phyloP scores from a whole-genome alignment of 805 yeast genomes.

The Metschnikowia baotianmanensis region DNA sequence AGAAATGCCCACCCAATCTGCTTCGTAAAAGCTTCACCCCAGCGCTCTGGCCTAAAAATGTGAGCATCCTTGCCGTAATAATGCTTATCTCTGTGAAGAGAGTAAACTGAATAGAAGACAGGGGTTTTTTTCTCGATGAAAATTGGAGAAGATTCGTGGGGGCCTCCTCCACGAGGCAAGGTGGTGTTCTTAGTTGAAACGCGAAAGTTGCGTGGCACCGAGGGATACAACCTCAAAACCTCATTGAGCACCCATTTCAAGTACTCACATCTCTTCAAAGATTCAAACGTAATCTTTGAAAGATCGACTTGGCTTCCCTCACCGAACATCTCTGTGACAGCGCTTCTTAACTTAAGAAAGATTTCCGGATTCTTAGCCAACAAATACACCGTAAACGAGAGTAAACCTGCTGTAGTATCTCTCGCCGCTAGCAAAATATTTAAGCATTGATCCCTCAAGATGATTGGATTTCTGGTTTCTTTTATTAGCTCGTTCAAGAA shows the following conservation, averaged over 20 bases:
- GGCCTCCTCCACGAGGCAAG: constrained; percentile 52
- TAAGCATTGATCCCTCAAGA: constrained; percentile 16
- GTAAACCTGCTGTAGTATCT: constrained; percentile 18
- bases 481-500: constrained; percentile 16
- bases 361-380: constrained; percentile 41
- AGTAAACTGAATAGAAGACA: constrained; percentile 36
- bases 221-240: constrained; percentile 48
- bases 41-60: constrained; percentile 47
- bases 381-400: constrained; percentile 26
- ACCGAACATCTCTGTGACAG: constrained; percentile 32
- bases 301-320: constrained; percentile 26
- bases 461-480: constrained; percentile 13
- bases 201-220: constrained; percentile 51
- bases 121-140: constrained; percentile 42
- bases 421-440: constrained; percentile 19
- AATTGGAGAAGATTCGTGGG: constrained; percentile 34
- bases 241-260: constrained; percentile 48
- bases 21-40: constrained; percentile 29
- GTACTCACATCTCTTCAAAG: constrained; percentile 47
- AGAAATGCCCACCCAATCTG: constrained; percentile 4
- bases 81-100: constrained; percentile 37
- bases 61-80: constrained; percentile 45
- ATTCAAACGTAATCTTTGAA: constrained; percentile 44
- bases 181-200: constrained; percentile 44
- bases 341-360: constrained; percentile 37